These are phyloP conservation scores for Funneliformis caledonium DNA, from an alignment of 371 early-diverging fungal genomes.

Conservation along the genomic window DNA sequence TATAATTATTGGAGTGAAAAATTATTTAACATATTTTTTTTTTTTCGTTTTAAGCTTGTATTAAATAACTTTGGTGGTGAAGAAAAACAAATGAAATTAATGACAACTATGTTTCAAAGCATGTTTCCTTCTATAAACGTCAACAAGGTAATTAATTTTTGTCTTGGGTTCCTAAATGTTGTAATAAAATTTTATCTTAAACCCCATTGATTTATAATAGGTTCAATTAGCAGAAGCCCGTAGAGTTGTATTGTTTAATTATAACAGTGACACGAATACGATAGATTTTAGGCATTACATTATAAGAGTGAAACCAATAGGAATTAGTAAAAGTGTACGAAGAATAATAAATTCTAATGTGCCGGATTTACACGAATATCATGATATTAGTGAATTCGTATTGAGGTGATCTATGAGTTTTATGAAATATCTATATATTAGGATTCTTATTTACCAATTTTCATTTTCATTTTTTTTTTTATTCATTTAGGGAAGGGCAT, in stretches of 20 bases:
- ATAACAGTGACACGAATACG: constrained; percentile 79
- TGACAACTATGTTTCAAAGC: constrained; percentile 94
- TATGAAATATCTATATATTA: not conserved
- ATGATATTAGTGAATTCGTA: constrained; percentile 93
- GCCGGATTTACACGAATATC: constrained; percentile 78
- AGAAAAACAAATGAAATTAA: constrained; percentile 84
- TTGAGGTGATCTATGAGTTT: constrained; percentile 52
- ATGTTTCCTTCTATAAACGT: constrained; percentile 96
- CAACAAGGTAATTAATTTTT: constrained; percentile 63
- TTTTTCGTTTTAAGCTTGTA: constrained; percentile 59
- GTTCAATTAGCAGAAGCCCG: constrained; percentile 88
- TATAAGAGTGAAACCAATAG: constrained; percentile 85
- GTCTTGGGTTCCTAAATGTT: not conserved
- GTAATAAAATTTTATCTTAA: not conserved
- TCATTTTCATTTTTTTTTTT: constrained; percentile 11
- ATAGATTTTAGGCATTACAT: constrained; percentile 94
- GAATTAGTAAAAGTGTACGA: constrained; percentile 90
- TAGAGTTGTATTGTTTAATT: constrained; percentile 91
- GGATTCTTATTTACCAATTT: not conserved
- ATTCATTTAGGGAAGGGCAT: constrained; percentile 65
- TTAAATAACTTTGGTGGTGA: constrained; percentile 89
- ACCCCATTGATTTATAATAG: constrained; percentile 43
- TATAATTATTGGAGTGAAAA: not conserved
- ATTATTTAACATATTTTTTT: not conserved
- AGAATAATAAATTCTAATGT: constrained; percentile 72